phyloP scores from a whole-genome alignment of 2,329 filamentous ascomycete species.

The Metarhizium robertsii region DNA sequence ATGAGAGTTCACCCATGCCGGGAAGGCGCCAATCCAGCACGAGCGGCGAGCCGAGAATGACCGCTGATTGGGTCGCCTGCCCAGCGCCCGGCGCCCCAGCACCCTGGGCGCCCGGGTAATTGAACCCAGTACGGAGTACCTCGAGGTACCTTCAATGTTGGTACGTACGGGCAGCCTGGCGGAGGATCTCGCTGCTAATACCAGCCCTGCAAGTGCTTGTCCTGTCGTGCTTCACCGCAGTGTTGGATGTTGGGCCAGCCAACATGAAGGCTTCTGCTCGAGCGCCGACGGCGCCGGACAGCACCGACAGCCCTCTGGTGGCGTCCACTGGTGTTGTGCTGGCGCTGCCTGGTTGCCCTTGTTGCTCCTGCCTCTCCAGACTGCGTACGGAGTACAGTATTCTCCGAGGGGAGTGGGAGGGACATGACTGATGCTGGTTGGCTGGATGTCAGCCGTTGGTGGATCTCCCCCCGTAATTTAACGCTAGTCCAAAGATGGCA shows the following conservation, averaged over 20 bases:
- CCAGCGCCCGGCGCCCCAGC: not conserved
- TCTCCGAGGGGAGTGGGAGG: too few relatives aligned
- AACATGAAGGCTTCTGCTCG: not conserved
- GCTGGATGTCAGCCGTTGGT: not conserved
- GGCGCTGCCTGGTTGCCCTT: not conserved
- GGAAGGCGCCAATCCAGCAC: not conserved
- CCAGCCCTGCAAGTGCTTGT: too few relatives aligned
- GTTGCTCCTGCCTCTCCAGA: not conserved
- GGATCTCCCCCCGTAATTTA: not conserved
- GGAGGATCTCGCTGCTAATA: too few relatives aligned
- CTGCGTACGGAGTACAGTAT: too few relatives aligned
- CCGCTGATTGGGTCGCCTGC: not conserved
- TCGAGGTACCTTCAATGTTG: too few relatives aligned
- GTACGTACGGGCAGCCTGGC: too few relatives aligned
- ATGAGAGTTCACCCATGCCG: not conserved
- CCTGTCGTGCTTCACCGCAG: too few relatives aligned
- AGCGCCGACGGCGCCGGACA: not conserved
- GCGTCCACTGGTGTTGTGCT: not conserved
- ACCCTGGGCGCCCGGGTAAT: too few relatives aligned
- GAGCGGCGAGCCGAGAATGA: not conserved
- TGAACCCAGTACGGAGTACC: too few relatives aligned
- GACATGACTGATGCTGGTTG: not conserved
- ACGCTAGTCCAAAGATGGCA: not conserved
- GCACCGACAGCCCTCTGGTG: not conserved
- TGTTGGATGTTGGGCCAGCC: not conserved